Evolutionary conservation across 2,329 filamentous ascomycete genomes (phyloP), one percentile per base, ranked within the genome.

Genomic region (Colletotrichum truncatum): DNA sequence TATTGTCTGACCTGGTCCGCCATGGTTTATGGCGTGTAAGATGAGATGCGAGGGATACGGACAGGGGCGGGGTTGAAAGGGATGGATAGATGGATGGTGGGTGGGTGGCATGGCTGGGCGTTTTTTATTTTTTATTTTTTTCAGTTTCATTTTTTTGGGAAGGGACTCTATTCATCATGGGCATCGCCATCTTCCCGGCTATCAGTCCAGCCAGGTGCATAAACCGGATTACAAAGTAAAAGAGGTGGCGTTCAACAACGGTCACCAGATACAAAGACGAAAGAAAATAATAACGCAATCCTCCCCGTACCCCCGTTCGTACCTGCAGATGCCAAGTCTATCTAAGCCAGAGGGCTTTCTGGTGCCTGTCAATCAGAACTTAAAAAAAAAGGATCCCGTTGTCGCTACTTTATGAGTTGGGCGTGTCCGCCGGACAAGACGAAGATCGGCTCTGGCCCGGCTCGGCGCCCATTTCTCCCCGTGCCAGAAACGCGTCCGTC

Each of bases 111-210:
- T 55, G 62, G 62, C 57, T 53, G 38, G 57, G 36, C 53, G 53
- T 56, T 55, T 38, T 53, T 36, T 32, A 38, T n/a, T n/a, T n/a
- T n/a, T n/a, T n/a, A n/a, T n/a, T n/a, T n/a, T n/a, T n/a, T n/a
- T n/a, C n/a, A n/a, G n/a, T 26, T 60, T 45, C 26, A 8, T 28
- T 54, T 34, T 41, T 16, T 18, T 46, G 62, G 12, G 28, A 26
- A 21, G 28, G 56, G 26, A 51, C 36, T 55, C 55, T 43, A 65
- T 65, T 55, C 57, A 65, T 62, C 62, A 65, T 55, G 49, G 49
- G 57, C 62, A 65, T 62, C 32, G 48, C 49, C 57, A 45, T 62
- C 57, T 54, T 48, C 32, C 32, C 32, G 58, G 51, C 39, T n/a
- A 18, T 53, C 56, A 34, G 28, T 39, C 36, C 38, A 43, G 21